Percentiles rank a stretch among this genome's conserved stretches.
These are phyloP conservation scores for Basidioascus undulatus DNA, from an alignment of 768 basidiomycete genomes.

Conservation along the genomic window DNA sequence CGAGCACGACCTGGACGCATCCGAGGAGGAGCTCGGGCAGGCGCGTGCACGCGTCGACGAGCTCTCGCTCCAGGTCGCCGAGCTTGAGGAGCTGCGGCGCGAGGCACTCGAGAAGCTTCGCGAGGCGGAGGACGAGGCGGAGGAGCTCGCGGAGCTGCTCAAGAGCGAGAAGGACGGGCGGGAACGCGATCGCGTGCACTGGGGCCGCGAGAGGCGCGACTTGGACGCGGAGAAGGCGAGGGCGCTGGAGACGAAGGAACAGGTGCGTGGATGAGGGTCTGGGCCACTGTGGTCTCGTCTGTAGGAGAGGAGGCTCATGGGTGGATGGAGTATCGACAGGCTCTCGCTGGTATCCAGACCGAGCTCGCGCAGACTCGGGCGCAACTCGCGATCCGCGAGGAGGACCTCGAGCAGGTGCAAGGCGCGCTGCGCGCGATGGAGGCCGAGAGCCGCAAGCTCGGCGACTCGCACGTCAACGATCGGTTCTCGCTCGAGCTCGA, in stretches of 20 bases:
- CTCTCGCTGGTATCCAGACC: constrained; percentile 9
- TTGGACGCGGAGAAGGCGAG: constrained; percentile 9
- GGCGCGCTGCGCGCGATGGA: constrained; percentile 44
- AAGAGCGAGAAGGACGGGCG: constrained; percentile 38
- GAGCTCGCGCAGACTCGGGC: constrained; percentile 17
- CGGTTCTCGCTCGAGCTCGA: constrained; percentile 74
- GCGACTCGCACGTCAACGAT: constrained; percentile 62
- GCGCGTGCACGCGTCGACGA: constrained; percentile 34
- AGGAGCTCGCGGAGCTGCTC: constrained; percentile 45
- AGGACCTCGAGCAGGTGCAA: constrained; percentile 51
- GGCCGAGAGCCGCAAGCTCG: constrained; percentile 48
- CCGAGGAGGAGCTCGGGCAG: constrained; percentile 28
- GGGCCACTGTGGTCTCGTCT: neutral
- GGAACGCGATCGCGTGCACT: constrained; percentile 20
- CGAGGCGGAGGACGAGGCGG: constrained; percentile 23
- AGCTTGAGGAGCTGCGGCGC: constrained; percentile 25
- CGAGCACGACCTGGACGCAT: constrained; percentile 32
- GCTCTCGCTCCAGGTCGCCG: constrained; percentile 20
- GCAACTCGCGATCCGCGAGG: constrained; percentile 43
- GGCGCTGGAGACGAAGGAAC: constrained; percentile 13
- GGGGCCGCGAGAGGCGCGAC: constrained; percentile 7
- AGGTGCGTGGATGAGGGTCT: constrained; percentile 8
- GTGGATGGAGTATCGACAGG: constrained; percentile 3
- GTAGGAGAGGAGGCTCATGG: constrained; percentile 7
- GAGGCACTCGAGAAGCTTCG: constrained; percentile 36